Base-by-base conservation (phyloP, 805 yeast species). In the Vanderwaltozyma tropicalis region DNA sequence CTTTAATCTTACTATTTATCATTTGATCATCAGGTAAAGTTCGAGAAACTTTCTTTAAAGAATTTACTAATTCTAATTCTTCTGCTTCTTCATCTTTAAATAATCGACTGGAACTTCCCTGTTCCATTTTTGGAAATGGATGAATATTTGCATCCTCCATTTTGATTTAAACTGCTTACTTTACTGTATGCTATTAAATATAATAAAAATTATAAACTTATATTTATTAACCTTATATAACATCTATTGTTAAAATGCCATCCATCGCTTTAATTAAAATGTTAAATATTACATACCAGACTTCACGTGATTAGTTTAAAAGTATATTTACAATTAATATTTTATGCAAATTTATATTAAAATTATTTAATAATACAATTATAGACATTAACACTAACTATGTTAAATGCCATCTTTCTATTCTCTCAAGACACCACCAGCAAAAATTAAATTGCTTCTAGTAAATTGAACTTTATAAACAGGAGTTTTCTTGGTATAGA, bases 401-500 rank as follows among this genome's bases (percentile, higher is more conserved):
- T 8, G 14, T 27, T 27, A 27, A 12, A 27, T 27, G 8, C 35
- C 83, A 66, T 51, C 72, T 69, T 58, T 84, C 94, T 62, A 65
- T 24, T 72, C 76, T 45, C 63, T 60, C 50, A 81, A 86, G 3
- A 92, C 92, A 37, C 98, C 97, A 19, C 85, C 96, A 0, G 96
- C 95, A 27, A 92, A 68, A 49, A 95, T 88, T 48, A 92, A 63
- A 62, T 92, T 92, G 42, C 95, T 69, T 57, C 94, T 70, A 1
- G 97, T 89, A 57, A 92, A 89, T 52, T 81, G 87, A 26, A 92
- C 94, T 50, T 84, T 85, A 64, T 80, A 92, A 20, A 92, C 92
- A 4, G 96, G 95, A 0, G 96, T 87, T 60, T 79, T 80, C 62
- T 87, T 92, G 0, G 99, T 89, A 61, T 84, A 84, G 58, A 81